Evolutionary conservation across 306 rosid genomes (phyloP), one percentile per base, ranked within the genome.

Genomic region (Pueraria montana): DNA sequence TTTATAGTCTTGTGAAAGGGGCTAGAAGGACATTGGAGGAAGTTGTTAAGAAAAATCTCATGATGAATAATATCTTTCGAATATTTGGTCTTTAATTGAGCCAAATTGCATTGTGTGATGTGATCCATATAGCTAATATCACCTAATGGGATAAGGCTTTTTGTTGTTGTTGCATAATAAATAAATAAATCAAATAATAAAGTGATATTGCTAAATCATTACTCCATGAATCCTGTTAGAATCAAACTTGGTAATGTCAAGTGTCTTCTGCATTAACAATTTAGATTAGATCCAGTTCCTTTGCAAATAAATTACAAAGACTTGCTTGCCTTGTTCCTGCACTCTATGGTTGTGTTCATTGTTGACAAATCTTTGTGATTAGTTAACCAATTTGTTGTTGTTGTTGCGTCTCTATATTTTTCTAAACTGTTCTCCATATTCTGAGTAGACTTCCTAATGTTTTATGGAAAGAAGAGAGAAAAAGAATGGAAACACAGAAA

Each of bases 401-500:
- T 62, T 50, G 59, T 76, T 69, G 50, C 24, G 48, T 38, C 3
- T 61, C 63, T 36, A 18, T 34, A 58, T 59, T 62, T 34, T 56
- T 55, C 43, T 21, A 56, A 23, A 34, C 23, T 17, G 71, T 72
- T 72, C 36, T 78, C 14, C 62, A 14, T 65, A 52, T 77, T 48
- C 24, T 18, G 65, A 45, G 52, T 59, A 56, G 71, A n/a, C 42
- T 24, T 80, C 79, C 61, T 43, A 21, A 75, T 30, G 36, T 64
- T 49, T 26, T 27, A 50, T 40, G 21, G 40, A 36, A 36, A 36
- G 8, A n/a, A n/a, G 12, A 34, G 18, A 32, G 17, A 49, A 42
- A 59, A 27, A 27, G 1, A 79, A 78, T 20, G 80, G 81, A 73
- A 79, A 24, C 43, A n/a, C 48, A 49, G 62, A 70, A 71, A 32